phyloP scores from a whole-genome alignment of 2,329 filamentous ascomycete genomes.

The Raffaelea ambrosiae region DNA sequence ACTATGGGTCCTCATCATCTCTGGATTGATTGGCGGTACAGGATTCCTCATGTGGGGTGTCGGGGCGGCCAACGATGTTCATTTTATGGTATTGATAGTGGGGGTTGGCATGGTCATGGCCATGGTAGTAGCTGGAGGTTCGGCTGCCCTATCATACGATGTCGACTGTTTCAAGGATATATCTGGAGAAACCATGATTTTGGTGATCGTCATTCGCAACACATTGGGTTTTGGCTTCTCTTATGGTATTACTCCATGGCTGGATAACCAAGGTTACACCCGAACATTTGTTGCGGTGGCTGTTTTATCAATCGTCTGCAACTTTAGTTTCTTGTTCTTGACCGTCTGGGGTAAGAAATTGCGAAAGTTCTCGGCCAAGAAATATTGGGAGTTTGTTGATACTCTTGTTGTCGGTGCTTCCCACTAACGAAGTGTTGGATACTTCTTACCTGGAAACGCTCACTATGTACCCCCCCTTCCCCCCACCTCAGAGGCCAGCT shows the following conservation, averaged over 20 bases:
- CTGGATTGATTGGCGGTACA: constrained; percentile 34
- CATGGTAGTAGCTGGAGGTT: constrained; percentile 39
- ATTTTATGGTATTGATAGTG: constrained; percentile 24
- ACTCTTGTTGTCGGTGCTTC: not conserved
- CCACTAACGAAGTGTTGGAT: no score
- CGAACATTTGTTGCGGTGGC: constrained; percentile 17
- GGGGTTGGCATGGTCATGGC: constrained; percentile 30
- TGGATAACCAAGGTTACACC: constrained; percentile 15
- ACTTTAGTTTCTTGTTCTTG: constrained; percentile 16
- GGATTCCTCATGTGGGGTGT: constrained; percentile 39
- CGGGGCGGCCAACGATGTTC: constrained; percentile 3
- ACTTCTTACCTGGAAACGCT: no score
- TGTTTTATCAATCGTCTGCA: constrained; percentile 12
- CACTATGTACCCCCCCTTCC: no score
- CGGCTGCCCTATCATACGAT: constrained; percentile 49
- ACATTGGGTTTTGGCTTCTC: constrained; percentile 7
- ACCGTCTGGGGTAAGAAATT: constrained; percentile 19
- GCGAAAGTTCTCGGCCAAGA: constrained; percentile 6
- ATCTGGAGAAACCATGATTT: constrained; percentile 29
- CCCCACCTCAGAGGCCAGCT: no score
- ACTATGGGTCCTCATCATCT: constrained; percentile 33
- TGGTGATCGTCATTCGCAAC: constrained; percentile 11
- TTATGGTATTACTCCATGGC: constrained; percentile 18
- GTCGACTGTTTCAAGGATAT: constrained; percentile 58
- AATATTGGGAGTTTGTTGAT: constrained; percentile 1